These are phyloP conservation scores for Tuber microsphaerosporum DNA, from an alignment of 495 filamentous ascomycete genomes.

Conservation along the genomic window DNA sequence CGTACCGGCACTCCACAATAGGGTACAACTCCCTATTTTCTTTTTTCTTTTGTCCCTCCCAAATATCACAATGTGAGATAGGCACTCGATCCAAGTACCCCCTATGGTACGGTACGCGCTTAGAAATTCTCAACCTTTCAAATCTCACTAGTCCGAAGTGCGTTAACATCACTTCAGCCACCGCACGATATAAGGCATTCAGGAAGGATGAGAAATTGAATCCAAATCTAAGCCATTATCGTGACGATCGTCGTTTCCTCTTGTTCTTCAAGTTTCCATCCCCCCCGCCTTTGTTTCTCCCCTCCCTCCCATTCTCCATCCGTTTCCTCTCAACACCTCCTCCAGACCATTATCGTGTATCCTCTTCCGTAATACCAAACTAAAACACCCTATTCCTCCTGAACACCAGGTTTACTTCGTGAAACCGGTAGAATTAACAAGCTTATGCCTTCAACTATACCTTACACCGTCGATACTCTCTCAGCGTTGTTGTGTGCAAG, in stretches of 20 bases:
- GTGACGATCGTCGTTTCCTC: neutral
- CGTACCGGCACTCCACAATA: neutral
- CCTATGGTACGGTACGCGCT: neutral
- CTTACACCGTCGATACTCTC: too few species aligned
- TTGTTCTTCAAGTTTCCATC: too few species aligned
- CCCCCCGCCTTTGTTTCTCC: too few species aligned
- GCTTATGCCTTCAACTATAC: too few species aligned
- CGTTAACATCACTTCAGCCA: too few species aligned
- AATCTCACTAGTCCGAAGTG: neutral
- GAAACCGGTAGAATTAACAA: neutral
- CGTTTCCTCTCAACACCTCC: neutral
- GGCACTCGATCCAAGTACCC: neutral
- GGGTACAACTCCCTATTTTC: neutral
- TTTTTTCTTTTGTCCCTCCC: neutral
- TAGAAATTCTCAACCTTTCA: neutral
- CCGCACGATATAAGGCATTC: neutral
- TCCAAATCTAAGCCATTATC: neutral
- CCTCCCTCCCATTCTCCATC: too few species aligned
- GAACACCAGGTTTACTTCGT: neutral
- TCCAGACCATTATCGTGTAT: neutral
- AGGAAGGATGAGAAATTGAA: neutral
- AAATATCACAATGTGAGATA: neutral
- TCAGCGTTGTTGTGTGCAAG: neutral
- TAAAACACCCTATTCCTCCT: neutral
- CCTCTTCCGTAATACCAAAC: neutral